Conservation (phyloP, 495 filamentous ascomycete species). For the Halenospora varia region DNA sequence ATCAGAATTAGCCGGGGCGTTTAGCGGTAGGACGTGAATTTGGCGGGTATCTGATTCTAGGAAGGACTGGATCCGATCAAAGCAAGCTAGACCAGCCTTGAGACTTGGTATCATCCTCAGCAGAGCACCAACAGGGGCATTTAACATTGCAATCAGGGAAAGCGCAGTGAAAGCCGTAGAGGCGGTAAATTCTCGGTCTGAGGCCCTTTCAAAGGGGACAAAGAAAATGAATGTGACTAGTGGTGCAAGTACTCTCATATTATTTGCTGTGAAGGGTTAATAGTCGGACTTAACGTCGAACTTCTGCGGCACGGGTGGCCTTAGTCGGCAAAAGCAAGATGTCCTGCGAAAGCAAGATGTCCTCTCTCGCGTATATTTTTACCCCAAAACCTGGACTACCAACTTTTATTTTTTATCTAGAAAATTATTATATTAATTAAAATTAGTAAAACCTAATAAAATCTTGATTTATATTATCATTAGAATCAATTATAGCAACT, state of each 20-base stretch:
- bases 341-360: too few relatives aligned
- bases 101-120: slow-evolving; percentile 24
- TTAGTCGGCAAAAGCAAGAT: too few relatives aligned
- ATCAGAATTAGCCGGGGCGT: slow-evolving; percentile 25
- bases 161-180: slow-evolving; percentile 32
- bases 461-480: too few relatives aligned
- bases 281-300: too few relatives aligned
- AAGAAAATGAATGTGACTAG: slow-evolving; percentile 33
- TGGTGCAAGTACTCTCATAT: slow-evolving; percentile 31
- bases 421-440: too few relatives aligned
- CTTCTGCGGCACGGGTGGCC: too few relatives aligned
- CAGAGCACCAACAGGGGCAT: slow-evolving; percentile 26
- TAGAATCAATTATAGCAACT: too few relatives aligned
- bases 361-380: too few relatives aligned
- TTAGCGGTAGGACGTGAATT: not conserved
- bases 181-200: slow-evolving; percentile 8
- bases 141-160: slow-evolving; percentile 31
- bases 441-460: too few relatives aligned
- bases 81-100: slow-evolving; percentile 26
- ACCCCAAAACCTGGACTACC: not conserved
- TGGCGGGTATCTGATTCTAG: slow-evolving; percentile 6
- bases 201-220: slow-evolving; percentile 22
- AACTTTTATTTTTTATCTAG: not conserved
- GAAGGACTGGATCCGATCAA: slow-evolving; percentile 33
- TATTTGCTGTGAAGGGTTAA: not conserved